A percentile compares a stretch with the other conserved stretches of the same genome.
Evolutionary conservation across 495 filamentous ascomycete species (phyloP).

Genomic region (Aspergillus affinis): DNA sequence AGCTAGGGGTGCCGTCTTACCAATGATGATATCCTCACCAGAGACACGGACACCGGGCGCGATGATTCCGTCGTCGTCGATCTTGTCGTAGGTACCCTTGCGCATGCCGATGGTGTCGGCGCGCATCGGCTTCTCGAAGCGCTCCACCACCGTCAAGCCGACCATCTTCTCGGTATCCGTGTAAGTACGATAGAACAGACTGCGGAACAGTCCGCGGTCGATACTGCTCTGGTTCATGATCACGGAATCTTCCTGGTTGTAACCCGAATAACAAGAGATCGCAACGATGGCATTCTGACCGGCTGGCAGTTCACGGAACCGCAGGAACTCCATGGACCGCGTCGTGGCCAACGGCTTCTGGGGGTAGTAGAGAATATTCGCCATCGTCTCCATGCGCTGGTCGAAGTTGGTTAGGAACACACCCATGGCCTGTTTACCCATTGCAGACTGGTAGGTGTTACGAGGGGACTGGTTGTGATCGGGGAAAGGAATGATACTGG

Average conservation of each 20-base stretch:
- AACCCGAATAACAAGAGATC: slow-evolving; percentile 96
- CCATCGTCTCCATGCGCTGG: slow-evolving; percentile 98
- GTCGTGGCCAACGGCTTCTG: slow-evolving; percentile 97
- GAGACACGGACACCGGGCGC: slow-evolving; percentile 90
- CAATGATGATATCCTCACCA: slow-evolving; percentile 98
- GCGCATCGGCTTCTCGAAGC: slow-evolving; percentile 92
- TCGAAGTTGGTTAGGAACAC: slow-evolving; percentile 96
- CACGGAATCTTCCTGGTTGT: slow-evolving; percentile 99
- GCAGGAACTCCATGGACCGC: slow-evolving; percentile 96
- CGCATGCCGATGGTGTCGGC: slow-evolving; percentile 84
- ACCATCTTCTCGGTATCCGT: slow-evolving; percentile 93
- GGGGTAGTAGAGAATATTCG: slow-evolving; percentile 97
- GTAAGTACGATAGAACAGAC: slow-evolving; percentile 96
- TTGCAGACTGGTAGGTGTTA: slow-evolving; percentile 99
- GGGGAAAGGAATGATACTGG: slow-evolving; percentile 98
- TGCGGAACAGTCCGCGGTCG: slow-evolving; percentile 94
- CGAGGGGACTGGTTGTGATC: slow-evolving; percentile 98
- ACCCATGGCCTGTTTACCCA: slow-evolving; percentile 99
- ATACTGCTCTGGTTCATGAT: slow-evolving; percentile 99
- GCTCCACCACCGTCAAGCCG: slow-evolving; percentile 82
- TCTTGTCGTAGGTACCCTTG: slow-evolving; percentile 96
- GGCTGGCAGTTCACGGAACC: slow-evolving; percentile 94
- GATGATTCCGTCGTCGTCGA: slow-evolving; percentile 92
- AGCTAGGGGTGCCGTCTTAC: slow-evolving; percentile 92
- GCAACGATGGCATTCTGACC: slow-evolving; percentile 99